These are phyloP conservation scores for Hirsutella minnesotensis DNA, from an alignment of 2,329 filamentous ascomycete species.

Conservation along the genomic window DNA sequence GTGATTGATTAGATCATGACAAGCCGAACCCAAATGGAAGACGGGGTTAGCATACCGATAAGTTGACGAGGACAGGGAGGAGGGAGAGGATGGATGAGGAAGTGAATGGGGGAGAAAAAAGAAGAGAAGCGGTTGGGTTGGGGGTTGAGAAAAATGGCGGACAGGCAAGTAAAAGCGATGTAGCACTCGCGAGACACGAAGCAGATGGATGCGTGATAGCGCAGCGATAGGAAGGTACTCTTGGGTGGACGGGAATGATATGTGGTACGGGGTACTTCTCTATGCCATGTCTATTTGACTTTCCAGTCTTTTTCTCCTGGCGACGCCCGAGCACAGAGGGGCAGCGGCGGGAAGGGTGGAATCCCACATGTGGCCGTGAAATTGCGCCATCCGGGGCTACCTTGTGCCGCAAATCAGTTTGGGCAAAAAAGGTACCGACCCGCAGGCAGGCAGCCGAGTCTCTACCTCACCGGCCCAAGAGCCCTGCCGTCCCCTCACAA, in stretches of 20 bases:
- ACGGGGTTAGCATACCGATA: background rate
- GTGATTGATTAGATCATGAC: background rate
- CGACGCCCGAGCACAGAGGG: background rate
- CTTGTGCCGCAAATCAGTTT: too few species aligned
- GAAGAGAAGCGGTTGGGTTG: background rate
- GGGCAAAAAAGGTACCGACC: too few species aligned
- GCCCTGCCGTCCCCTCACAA: too few species aligned
- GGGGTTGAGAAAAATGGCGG: conserved; percentile 5
- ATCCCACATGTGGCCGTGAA: conserved; percentile 1
- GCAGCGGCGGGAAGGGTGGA: background rate
- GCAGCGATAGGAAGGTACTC: too few species aligned
- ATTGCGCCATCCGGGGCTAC: conserved; percentile 2
- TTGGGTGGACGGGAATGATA: too few species aligned
- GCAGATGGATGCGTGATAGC: background rate
- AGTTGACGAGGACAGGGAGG: background rate
- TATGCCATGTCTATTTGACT: too few species aligned
- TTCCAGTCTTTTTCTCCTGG: background rate
- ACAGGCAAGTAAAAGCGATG: conserved; percentile 6
- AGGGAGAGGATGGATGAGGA: conserved; percentile 1
- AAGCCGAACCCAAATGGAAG: background rate
- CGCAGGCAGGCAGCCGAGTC: too few species aligned
- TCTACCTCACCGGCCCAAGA: too few species aligned
- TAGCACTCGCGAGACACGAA: background rate
- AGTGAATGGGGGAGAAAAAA: conserved; percentile 2
- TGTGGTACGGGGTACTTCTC: too few species aligned